A percentile compares a stretch with the other conserved stretches of the same genome.
Conservation (phyloP, 805 yeast species). For the Jamesozyma rosinii region DNA sequence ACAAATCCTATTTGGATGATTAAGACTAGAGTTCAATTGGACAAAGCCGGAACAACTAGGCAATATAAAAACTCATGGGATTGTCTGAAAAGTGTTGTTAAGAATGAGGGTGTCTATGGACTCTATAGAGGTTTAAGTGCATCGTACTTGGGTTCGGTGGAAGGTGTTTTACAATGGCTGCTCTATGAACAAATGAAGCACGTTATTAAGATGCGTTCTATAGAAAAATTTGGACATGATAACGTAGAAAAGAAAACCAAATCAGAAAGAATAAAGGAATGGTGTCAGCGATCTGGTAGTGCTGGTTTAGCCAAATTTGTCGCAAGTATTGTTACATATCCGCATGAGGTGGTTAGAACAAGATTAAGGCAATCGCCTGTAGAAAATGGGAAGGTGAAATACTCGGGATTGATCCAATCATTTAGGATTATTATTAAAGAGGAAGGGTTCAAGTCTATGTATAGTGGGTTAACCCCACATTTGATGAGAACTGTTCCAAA, state of each 20-base stretch:
- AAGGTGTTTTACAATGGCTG: conserved; percentile 92
- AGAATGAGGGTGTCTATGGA: conserved; percentile 70
- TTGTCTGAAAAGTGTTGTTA: conserved; percentile 60
- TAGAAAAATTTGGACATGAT: conserved; percentile 31
- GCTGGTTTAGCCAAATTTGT: conserved; percentile 94
- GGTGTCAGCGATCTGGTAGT: conserved; percentile 95
- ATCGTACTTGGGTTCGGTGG: conserved; percentile 86
- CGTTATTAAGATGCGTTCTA: conserved; percentile 47
- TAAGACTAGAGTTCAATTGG: conserved; percentile 88
- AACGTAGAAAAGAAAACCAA: conserved; percentile 32
- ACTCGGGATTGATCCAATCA: conserved; percentile 82
- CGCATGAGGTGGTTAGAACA: conserved; percentile 95
- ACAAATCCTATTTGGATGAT: conserved; percentile 98
- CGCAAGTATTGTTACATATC: conserved; percentile 88
- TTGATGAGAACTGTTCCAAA: conserved; percentile 94
- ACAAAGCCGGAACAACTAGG: conserved; percentile 54
- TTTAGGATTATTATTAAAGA: conserved; percentile 78
- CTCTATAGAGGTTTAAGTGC: conserved; percentile 89
- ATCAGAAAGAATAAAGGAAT: conserved; percentile 63
- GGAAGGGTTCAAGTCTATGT: conserved; percentile 88
- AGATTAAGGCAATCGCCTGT: conserved; percentile 90
- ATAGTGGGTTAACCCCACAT: conserved; percentile 97
- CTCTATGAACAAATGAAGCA: conserved; percentile 89
- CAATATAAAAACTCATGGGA: conserved; percentile 79
- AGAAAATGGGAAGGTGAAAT: conserved; percentile 71